Percentiles rank a stretch among this genome's conserved stretches.
Conservation (phyloP, 2,329 filamentous ascomycete species). For the Bipolaris gigantea region DNA sequence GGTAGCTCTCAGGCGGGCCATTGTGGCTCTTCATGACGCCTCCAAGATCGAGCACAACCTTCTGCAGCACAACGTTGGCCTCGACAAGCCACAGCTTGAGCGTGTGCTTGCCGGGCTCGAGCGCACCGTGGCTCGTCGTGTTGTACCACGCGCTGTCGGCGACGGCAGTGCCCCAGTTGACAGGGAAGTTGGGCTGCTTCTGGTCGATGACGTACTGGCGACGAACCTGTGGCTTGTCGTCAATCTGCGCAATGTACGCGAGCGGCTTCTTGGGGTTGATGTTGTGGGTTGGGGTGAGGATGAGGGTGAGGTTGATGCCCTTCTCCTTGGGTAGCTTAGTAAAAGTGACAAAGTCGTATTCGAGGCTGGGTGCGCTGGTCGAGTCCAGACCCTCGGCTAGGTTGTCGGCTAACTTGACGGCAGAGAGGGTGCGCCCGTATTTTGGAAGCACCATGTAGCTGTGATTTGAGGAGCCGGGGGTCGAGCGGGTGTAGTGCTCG, state of each 20-base stretch:
- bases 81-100: slow-evolving; percentile 52
- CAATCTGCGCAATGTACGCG: slow-evolving; percentile 55
- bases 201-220: slow-evolving; percentile 50
- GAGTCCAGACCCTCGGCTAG: slow-evolving; percentile 34
- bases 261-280: slow-evolving; percentile 55
- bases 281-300: slow-evolving; percentile 53
- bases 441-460: slow-evolving; percentile 36
- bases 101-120: slow-evolving; percentile 45
- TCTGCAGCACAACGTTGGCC: slow-evolving; percentile 47
- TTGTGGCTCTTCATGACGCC: slow-evolving; percentile 40
- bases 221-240: slow-evolving; percentile 45
- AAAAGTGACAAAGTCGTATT: slow-evolving; percentile 45
- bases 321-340: slow-evolving; percentile 36
- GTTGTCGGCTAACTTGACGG: slow-evolving; percentile 34
- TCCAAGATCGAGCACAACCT: slow-evolving; percentile 42
- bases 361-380: slow-evolving; percentile 35
- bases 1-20: slow-evolving; percentile 46
- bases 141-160: slow-evolving; percentile 56
- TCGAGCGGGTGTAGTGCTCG: slow-evolving; percentile 43
- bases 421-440: slow-evolving; percentile 44
- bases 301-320: slow-evolving; percentile 45
- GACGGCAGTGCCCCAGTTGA: slow-evolving; percentile 54
- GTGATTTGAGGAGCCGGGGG: slow-evolving; percentile 26
- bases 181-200: slow-evolving; percentile 48
- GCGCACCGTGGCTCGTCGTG: slow-evolving; percentile 44